These are phyloP conservation scores for Kingdonia uniflora DNA, from an alignment of 164 flowering plant genomes.

Conservation along the genomic window DNA sequence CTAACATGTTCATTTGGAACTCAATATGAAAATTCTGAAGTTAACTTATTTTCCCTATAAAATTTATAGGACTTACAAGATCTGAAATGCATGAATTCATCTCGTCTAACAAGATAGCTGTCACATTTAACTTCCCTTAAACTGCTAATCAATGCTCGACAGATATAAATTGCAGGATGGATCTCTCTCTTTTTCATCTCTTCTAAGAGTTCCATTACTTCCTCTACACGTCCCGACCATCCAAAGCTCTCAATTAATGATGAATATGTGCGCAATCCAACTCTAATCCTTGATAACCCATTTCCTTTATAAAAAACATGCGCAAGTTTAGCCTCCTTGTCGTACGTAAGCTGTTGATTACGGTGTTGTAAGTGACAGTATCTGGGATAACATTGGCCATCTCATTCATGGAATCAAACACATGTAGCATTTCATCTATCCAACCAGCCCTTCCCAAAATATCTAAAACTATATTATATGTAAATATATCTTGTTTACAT, in stretches of 20 bases:
- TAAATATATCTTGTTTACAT: slow-evolving; percentile 58
- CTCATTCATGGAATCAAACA: slow-evolving; percentile 55
- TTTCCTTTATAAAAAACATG: slow-evolving; percentile 35
- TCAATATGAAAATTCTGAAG: too few species aligned
- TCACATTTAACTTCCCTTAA: slow-evolving; percentile 57
- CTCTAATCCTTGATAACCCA: slow-evolving; percentile 43
- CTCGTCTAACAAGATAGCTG: slow-evolving; percentile 38
- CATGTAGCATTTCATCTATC: slow-evolving; percentile 55
- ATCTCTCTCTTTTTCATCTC: slow-evolving; percentile 58
- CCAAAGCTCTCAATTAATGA: slow-evolving; percentile 76
- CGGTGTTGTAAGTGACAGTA: slow-evolving; percentile 64
- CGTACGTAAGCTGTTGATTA: slow-evolving; percentile 50
- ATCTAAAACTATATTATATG: slow-evolving; percentile 59
- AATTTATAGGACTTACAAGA: slow-evolving; percentile 53
- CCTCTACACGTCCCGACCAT: slow-evolving; percentile 57
- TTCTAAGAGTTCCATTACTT: slow-evolving; percentile 43
- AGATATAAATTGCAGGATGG: slow-evolving; percentile 55
- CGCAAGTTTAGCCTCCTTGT: slow-evolving; percentile 63
- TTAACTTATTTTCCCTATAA: too few species aligned
- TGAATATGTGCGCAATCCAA: slow-evolving; percentile 85
- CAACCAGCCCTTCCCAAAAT: slow-evolving; percentile 53
- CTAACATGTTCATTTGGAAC: too few species aligned
- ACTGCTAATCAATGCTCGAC: slow-evolving; percentile 44
- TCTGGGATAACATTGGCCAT: slow-evolving; percentile 38
- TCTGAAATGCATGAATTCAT: slow-evolving; percentile 37